Conservation (phyloP, 2,329 filamentous ascomycete genomes). For the Helotiales sp. region DNA sequence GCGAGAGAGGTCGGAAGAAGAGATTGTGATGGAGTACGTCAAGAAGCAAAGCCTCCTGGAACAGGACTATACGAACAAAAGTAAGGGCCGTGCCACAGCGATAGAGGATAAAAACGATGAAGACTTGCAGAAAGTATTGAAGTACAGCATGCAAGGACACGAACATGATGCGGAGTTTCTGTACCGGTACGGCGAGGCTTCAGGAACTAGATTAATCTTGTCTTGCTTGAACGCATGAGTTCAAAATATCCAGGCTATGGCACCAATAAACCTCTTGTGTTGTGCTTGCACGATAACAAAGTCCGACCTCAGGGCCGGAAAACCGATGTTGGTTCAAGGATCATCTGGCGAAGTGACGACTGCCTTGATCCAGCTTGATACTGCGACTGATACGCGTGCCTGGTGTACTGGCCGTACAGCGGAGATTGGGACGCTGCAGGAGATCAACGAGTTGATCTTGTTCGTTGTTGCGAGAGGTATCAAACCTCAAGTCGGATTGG, state of each 20-base stretch:
- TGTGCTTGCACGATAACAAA: conserved; percentile 24
- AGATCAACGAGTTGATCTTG: conserved; percentile 21
- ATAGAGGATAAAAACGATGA: too few species aligned
- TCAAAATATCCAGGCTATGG: too few species aligned
- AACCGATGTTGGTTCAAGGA: conserved; percentile 29
- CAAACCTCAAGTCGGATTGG: conserved; percentile 21
- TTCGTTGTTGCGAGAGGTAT: conserved; percentile 25
- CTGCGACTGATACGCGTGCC: conserved; percentile 24
- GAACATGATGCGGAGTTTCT: too few species aligned
- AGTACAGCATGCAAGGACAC: too few species aligned
- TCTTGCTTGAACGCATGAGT: too few species aligned
- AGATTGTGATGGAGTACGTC: conserved; percentile 72
- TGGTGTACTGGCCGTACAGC: conserved; percentile 24
- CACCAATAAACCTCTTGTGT: too few species aligned
- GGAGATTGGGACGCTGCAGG: conserved; percentile 21
- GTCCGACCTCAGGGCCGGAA: conserved; percentile 23
- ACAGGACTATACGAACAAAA: too few species aligned
- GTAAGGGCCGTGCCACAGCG: too few species aligned
- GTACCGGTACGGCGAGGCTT: too few species aligned
- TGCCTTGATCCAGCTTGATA: conserved; percentile 26
- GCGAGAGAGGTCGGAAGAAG: conserved; percentile 56
- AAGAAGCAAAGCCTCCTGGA: conserved; percentile 74
- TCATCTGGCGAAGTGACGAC: conserved; percentile 24
- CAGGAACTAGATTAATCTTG: too few species aligned
- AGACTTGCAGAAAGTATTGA: too few species aligned